Conservation (phyloP, 129 eudicot species). For the Flaveria robusta region DNA sequence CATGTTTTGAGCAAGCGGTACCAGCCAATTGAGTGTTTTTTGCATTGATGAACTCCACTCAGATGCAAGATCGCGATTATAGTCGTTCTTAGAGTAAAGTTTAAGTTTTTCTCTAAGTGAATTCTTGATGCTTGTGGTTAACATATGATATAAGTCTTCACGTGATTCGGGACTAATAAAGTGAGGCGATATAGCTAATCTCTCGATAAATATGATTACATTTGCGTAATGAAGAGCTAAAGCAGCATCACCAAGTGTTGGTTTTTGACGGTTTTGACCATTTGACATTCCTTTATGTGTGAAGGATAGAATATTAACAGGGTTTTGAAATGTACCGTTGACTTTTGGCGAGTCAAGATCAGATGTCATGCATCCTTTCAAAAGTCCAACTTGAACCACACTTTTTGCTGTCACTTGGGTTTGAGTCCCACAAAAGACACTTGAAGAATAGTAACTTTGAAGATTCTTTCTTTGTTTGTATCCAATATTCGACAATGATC, state of each 20-base stretch:
- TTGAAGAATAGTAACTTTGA: conserved; percentile 35
- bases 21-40: conserved; percentile 73
- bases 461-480: conserved; percentile 30
- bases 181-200: conserved; percentile 82
- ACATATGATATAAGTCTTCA: conserved; percentile 81
- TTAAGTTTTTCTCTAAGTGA: conserved; percentile 57
- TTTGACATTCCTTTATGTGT: conserved; percentile 38
- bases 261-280: conserved; percentile 37
- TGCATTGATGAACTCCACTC: conserved; percentile 58
- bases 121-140: conserved; percentile 62
- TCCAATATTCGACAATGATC: conserved; percentile 71
- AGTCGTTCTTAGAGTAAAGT: conserved; percentile 35
- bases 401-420: conserved; percentile 42
- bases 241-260: conserved; percentile 75
- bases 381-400: conserved; percentile 47
- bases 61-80: conserved; percentile 58
- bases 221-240: conserved; percentile 90
- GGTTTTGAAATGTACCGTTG: conserved; percentile 15
- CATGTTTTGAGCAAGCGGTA: conserved; percentile 92
- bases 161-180: conserved; percentile 74
- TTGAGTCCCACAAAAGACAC: conserved; percentile 38
- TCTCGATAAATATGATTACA: conserved; percentile 64
- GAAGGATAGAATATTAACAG: neutral
- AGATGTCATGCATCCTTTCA: conserved; percentile 67
- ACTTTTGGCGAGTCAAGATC: conserved; percentile 52